These are phyloP conservation scores for Chalara sp. DNA, from an alignment of 2,329 filamentous ascomycete genomes.

Conservation along the genomic window DNA sequence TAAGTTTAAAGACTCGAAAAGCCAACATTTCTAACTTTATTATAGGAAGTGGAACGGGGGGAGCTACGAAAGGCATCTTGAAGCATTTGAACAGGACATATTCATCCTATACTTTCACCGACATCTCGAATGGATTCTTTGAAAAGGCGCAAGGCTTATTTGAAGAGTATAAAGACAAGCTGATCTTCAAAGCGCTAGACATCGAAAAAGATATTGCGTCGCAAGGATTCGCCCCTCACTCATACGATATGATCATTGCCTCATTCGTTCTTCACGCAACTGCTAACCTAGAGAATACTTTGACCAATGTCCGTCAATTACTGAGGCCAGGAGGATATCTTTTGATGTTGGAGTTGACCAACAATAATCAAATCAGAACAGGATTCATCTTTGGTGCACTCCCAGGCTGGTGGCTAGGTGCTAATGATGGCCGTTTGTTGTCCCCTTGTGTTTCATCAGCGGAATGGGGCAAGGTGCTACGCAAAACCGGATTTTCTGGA, in stretches of 20 bases:
- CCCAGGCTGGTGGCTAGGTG: constrained; percentile 10
- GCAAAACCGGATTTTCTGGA: constrained; percentile 23
- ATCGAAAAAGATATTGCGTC: background rate
- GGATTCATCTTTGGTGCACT: too few relatives aligned
- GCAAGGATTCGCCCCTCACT: background rate
- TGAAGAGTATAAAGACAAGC: background rate
- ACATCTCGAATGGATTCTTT: background rate
- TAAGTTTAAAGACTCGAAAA: too few relatives aligned
- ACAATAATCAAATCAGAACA: too few relatives aligned
- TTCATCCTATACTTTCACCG: background rate
- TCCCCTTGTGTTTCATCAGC: background rate
- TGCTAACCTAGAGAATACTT: too few relatives aligned
- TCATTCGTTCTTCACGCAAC: background rate
- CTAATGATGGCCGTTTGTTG: constrained; percentile 3
- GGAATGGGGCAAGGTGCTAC: constrained; percentile 18
- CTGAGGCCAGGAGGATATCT: too few relatives aligned
- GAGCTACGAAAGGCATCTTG: background rate
- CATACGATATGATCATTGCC: background rate
- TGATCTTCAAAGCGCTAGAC: background rate
- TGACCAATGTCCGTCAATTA: too few relatives aligned
- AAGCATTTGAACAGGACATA: background rate
- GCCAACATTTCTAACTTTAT: background rate
- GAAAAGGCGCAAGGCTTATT: too few relatives aligned
- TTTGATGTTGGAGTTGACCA: too few relatives aligned
- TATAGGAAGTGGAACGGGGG: background rate